Evolutionary conservation across 495 filamentous ascomycete species (phyloP), one percentile per base, ranked within the genome.

Genomic region (Aspergillus wentii): DNA sequence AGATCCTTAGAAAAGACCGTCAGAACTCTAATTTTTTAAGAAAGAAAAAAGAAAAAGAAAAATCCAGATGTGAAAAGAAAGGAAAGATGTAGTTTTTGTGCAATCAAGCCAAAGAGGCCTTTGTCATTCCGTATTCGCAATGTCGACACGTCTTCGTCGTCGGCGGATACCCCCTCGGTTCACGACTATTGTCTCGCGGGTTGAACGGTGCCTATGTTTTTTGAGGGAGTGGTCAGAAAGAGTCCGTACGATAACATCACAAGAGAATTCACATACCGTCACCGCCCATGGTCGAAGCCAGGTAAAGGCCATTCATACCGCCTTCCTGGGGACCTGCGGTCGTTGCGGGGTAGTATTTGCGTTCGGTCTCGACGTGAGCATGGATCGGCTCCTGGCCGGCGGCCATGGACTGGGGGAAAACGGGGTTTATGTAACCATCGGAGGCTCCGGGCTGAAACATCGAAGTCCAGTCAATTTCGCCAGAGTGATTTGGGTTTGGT

Each of bases 401-500:
- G 14, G 63, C 62, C 68, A 72, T 71, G 47, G 65, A 61, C 42
- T 70, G 64, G 62, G 80, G 70, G 60, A 74, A 75, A 57, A 75
- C 78, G 44, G 66, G 57, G 68, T 66, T 71, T 60, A 78, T 73
- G 62, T 76, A 79, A 53, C 71, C 64, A 59, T 79, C 66, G 45
- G 78, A 73, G 50, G 72, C 67, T 66, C 73, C 77, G 64, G 79
- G 64, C 69, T 83, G 80, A 71, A 83, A 86, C 74, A 85, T 79
- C 51, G 78, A 71, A 44, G 80, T 69, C 81, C 81, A 86, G 60
- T 85, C 80, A 64, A 79, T 50, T 30, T 61, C 66, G 54, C 61
- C 56, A 27, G 65, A 48, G 35, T 68, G 65, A 49, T 52, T 54
- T 45, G 63, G 54, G 41, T 48, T 57, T 47, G 57, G 63, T 25